phyloP scores from a whole-genome alignment of 768 basidiomycete species.

The Daedaleopsis sinensis region DNA sequence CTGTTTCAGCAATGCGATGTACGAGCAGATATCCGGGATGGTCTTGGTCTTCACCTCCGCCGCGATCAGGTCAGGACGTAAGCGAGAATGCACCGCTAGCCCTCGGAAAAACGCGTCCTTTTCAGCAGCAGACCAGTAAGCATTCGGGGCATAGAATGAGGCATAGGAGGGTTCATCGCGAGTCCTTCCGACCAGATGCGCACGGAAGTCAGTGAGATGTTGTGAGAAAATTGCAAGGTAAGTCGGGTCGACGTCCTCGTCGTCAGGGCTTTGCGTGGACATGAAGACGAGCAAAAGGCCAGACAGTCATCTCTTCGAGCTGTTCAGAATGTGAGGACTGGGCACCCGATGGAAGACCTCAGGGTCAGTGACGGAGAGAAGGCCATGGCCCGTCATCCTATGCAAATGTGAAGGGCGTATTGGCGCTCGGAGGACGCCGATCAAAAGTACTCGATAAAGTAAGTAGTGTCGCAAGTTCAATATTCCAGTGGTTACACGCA shows the following conservation, averaged over 20 bases:
- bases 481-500: too few species aligned
- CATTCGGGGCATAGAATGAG: conserved; percentile 29
- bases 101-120: conserved; percentile 74
- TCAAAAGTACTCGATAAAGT: too few species aligned
- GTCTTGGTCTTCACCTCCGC: conserved; percentile 66
- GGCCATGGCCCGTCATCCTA: conserved; percentile 2
- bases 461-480: too few species aligned
- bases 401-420: conserved; percentile 5
- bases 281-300: background rate
- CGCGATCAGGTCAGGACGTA: conserved; percentile 79
- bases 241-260: conserved; percentile 15
- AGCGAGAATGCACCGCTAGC: conserved; percentile 64
- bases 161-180: conserved; percentile 38
- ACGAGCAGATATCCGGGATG: conserved; percentile 66
- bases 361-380: background rate
- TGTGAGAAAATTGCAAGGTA: conserved; percentile 36
- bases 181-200: conserved; percentile 39
- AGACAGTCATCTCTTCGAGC: conserved; percentile 13
- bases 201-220: conserved; percentile 38
- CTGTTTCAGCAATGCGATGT: conserved; percentile 57
- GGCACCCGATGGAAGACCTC: background rate
- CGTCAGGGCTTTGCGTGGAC: conserved; percentile 17
- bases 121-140: conserved; percentile 70
- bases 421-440: background rate
- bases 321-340: background rate